These are phyloP conservation scores for Xerocomus amazonicus DNA, from an alignment of 1,284 basidiomycete species.

Conservation along the genomic window DNA sequence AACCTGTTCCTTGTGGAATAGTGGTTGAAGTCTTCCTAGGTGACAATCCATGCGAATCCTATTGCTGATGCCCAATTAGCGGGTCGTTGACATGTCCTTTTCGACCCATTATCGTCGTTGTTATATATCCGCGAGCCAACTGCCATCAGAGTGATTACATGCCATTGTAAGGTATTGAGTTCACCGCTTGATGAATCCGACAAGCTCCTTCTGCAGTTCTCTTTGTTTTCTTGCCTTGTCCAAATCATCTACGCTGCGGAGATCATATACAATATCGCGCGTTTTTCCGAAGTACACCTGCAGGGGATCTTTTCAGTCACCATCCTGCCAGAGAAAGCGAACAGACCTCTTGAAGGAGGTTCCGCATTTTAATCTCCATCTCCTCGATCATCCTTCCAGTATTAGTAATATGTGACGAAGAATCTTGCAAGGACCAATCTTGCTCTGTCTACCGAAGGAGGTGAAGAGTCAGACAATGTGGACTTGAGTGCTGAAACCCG, in stretches of 20 bases:
- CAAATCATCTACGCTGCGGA: conserved; percentile 84
- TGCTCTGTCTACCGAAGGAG: conserved; percentile 66
- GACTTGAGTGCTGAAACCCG: conserved; percentile 9
- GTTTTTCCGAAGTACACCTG: conserved; percentile 99
- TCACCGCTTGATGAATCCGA: conserved; percentile 80
- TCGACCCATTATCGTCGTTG: conserved; percentile 1
- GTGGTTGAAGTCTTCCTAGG: conserved; percentile 40
- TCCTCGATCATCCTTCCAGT: conserved; percentile 95
- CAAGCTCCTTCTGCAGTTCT: conserved; percentile 90
- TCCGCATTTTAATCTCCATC: conserved; percentile 99
- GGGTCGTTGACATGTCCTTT: conserved; percentile 22
- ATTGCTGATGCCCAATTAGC: conserved; percentile 69
- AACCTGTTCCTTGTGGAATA: background rate
- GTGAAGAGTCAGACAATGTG: conserved; percentile 9
- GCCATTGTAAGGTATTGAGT: conserved; percentile 14
- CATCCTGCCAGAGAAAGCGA: conserved; percentile 5
- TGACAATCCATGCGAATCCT: conserved; percentile 95
- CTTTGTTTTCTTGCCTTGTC: conserved; percentile 80
- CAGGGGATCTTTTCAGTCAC: conserved; percentile 6
- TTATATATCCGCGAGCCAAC: conserved; percentile 3
- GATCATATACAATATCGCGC: conserved; percentile 88
- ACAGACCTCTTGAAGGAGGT: conserved; percentile 81
- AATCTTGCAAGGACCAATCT: conserved; percentile 76
- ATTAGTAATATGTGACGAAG: conserved; percentile 85
- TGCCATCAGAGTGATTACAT: conserved; percentile 10